Conservation (phyloP, 208 protist species). For the Leishmania tropica region DNA sequence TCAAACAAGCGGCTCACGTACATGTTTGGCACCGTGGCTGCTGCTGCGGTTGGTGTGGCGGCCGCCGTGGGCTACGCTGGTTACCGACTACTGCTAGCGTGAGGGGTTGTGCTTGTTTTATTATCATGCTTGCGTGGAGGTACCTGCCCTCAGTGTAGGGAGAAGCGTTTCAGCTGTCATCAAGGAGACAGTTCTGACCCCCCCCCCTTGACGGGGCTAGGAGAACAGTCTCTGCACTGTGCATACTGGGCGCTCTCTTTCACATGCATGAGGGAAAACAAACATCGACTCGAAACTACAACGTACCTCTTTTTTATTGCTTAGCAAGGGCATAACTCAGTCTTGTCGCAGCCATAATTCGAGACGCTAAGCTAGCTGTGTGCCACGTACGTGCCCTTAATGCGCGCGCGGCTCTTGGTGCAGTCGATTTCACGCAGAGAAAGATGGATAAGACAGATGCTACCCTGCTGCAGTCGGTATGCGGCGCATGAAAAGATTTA, state of each 20-base stretch:
- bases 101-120: neutral
- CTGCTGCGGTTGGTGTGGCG: slow-evolving; percentile 10
- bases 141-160: neutral
- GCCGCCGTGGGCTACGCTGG: slow-evolving; percentile 14
- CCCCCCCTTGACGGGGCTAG: neutral
- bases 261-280: neutral
- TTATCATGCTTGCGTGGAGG: neutral
- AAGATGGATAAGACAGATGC: neutral
- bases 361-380: neutral
- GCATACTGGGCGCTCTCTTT: neutral
- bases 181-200: neutral
- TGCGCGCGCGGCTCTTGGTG: neutral
- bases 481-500: neutral
- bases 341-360: neutral
- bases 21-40: slow-evolving; percentile 30
- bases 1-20: slow-evolving; percentile 35
- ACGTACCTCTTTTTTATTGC: neutral
- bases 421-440: neutral
- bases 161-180: neutral
- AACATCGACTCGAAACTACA: neutral
- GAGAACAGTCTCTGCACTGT: neutral
- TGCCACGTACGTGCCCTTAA: neutral
- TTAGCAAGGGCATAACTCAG: neutral
- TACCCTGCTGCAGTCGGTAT: neutral
- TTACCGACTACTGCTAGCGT: slow-evolving; percentile 8